Evolutionary conservation across 2,329 filamentous ascomycete species (phyloP).

Genomic region (Fusarium redolens): DNA sequence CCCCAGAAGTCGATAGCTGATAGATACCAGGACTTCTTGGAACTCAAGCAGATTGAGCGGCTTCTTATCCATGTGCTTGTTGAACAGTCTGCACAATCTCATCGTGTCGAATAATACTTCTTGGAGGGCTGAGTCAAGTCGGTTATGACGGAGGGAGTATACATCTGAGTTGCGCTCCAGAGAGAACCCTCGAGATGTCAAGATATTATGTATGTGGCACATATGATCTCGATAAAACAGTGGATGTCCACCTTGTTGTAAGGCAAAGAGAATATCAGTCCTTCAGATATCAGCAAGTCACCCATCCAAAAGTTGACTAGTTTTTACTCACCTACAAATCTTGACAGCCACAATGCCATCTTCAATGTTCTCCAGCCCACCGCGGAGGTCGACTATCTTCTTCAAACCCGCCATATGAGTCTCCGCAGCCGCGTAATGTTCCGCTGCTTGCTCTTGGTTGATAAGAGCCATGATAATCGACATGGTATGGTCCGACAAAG

Average conservation of each 20-base stretch:
- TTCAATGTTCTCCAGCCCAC: not conserved
- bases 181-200: not conserved
- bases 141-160: accelerated
- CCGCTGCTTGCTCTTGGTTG: not conserved
- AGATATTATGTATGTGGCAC: accelerated
- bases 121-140: accelerated
- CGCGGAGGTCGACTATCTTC: slow-evolving; percentile 3
- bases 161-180: not conserved
- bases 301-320: accelerated
- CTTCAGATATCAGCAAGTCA: not conserved
- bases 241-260: not conserved
- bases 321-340: not conserved
- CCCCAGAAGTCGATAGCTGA: not conserved
- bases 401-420: not conserved
- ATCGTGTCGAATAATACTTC: not conserved
- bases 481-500: not conserved
- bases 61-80: not conserved
- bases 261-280: slow-evolving; percentile 8
- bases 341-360: not conserved
- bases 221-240: not conserved
- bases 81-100: not conserved
- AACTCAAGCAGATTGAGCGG: slow-evolving; percentile 2
- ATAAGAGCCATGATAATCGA: slow-evolving; percentile 5
- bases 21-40: not conserved
- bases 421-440: not conserved